Conservation (phyloP, 192 early-diverging fungal genomes). For the Podila verticillata region DNA sequence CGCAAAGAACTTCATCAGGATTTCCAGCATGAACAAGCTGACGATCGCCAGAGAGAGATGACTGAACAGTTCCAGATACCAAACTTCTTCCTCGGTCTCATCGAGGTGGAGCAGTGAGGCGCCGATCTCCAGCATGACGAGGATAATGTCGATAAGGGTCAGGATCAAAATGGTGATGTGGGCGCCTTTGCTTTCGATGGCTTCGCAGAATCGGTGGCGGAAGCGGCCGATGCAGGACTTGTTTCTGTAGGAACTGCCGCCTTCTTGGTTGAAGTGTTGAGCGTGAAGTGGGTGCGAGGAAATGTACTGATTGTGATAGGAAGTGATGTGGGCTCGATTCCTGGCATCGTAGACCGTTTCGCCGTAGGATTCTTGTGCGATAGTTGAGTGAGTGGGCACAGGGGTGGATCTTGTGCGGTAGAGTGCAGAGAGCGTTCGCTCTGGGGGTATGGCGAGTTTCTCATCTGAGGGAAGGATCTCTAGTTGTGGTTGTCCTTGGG, state of each 20-base stretch:
- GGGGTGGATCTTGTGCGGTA: too few relatives aligned
- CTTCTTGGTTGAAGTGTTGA: not conserved
- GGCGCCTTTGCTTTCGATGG: conserved; percentile 10
- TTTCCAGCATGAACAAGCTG: conserved; percentile 60
- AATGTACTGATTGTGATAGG: not conserved
- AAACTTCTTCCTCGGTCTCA: conserved; percentile 31
- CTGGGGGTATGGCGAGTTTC: too few relatives aligned
- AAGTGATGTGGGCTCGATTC: not conserved
- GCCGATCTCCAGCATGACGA: conserved; percentile 34
- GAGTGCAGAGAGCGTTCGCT: too few relatives aligned
- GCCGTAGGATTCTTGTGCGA: too few relatives aligned
- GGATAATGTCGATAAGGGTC: conserved; percentile 25
- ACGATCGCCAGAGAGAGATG: conserved; percentile 48
- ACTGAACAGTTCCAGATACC: conserved; percentile 43
- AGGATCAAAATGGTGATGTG: conserved; percentile 28
- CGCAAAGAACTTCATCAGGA: conserved; percentile 48
- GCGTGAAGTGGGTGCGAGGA: not conserved
- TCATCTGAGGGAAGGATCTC: too few relatives aligned
- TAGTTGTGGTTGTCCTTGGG: too few relatives aligned
- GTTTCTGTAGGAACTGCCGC: not conserved
- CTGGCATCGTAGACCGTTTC: not conserved
- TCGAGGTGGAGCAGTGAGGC: conserved; percentile 32
- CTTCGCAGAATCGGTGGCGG: conserved; percentile 4
- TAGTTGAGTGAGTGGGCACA: too few relatives aligned
- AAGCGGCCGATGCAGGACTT: not conserved